Evolutionary conservation across 352 stramenopile species (phyloP), one percentile per base, ranked within the genome.

Genomic region (Aphanomyces euteiches): DNA sequence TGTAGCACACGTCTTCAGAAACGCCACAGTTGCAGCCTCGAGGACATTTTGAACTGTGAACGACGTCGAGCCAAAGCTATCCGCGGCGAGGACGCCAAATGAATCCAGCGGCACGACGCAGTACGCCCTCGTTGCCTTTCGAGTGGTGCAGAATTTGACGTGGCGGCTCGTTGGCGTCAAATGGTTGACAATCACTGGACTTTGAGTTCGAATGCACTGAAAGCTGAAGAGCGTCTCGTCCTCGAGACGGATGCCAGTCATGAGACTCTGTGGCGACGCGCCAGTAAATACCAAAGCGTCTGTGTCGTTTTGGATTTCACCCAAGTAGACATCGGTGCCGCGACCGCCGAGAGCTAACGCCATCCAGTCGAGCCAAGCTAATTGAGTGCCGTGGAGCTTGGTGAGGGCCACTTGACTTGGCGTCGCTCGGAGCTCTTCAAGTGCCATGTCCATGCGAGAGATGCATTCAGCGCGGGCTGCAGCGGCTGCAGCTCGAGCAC

Each of bases 51-150:
- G 79, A 68, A 3, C 56, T 54, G 15, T 86, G 69, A 69, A 92
- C 80, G 0, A 80, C 74, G n/a, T 88, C 76, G 56, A 3, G 0
- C 78, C 78, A 37, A 91, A 74, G 57, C 81, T 92, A 54, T 92
- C 83, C 7, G 75, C 75, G 66, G 81, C 88, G 8, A 92, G 37
- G 2, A 93, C 58, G 12, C 77, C 78, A 19, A 86, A 74, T 40
- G 89, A 80, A 5, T 79, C 75, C 73, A 93, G 82, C 0, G 80
- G 77, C 0, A 80, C 13, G 0, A 74, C 73, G 3, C 84, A 8
- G 54, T 80, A 81, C 4, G 85, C 72, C 7, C 83, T 76, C 59
- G 70, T 66, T 5, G 71, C 40, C 15, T 72, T 71, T 12, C 71
- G 72, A 7, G 28, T 6, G 5, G 75, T 78, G 45, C 75, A 72